These are phyloP conservation scores for Pseudotsuga menziesii DNA, from an alignment of 75 land plant species.

Conservation along the genomic window DNA sequence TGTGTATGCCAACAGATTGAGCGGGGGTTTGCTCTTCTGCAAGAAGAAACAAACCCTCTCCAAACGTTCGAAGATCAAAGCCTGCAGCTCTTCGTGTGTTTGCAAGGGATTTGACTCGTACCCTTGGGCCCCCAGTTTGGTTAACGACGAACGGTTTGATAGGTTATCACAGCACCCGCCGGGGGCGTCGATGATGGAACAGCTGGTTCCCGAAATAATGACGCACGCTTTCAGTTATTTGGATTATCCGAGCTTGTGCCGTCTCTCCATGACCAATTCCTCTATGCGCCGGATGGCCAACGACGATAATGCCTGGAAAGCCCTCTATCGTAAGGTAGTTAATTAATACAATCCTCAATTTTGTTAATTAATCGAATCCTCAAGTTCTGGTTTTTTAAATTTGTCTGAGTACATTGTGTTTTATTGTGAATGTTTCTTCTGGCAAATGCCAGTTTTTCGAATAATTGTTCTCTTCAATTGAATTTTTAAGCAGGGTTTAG, in stretches of 20 bases:
- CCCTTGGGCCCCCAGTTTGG: neutral
- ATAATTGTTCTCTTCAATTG: neutral
- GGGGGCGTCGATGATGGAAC: slow-evolving; percentile 89
- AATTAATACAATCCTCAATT: neutral
- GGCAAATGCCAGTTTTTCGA: neutral
- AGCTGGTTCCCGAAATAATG: slow-evolving; percentile 90
- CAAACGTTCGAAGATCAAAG: neutral
- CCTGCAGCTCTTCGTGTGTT: slow-evolving; percentile 9
- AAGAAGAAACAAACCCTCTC: neutral
- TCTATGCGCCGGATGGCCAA: slow-evolving; percentile 78
- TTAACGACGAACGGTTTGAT: neutral
- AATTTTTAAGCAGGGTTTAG: neutral
- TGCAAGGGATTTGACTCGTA: slow-evolving; percentile 6
- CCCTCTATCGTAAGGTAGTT: slow-evolving; percentile 75
- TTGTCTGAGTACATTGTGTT: neutral
- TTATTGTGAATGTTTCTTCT: slow-evolving; percentile 2
- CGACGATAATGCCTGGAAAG: slow-evolving; percentile 88
- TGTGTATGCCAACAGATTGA: slow-evolving; percentile 3
- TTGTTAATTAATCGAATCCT: neutral
- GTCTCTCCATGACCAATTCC: slow-evolving; percentile 85
- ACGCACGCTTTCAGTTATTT: slow-evolving; percentile 90
- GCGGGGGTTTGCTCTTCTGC: neutral
- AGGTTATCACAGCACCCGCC: slow-evolving; percentile 15
- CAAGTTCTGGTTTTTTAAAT: too few species aligned
- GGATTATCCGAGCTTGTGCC: slow-evolving; percentile 81